Percentiles rank a stretch among this genome's conserved stretches.
Conservation (phyloP, 345 rosid species). For the Chamaenerion angustifolium region DNA sequence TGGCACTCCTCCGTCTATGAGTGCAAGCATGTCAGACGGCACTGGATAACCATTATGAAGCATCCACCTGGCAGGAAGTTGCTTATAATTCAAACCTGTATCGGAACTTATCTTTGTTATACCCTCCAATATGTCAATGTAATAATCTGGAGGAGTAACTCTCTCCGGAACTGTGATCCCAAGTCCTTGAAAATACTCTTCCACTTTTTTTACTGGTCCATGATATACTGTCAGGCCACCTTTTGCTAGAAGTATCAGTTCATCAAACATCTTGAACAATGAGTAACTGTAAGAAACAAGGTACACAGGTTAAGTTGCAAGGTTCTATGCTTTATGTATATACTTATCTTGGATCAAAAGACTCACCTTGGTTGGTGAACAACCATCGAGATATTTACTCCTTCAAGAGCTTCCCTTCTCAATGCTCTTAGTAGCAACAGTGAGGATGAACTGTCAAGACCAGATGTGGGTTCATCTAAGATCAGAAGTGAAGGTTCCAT, state of each 20-base stretch:
- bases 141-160: slow-evolving; percentile 93
- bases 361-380: slow-evolving; percentile 92
- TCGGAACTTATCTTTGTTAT: slow-evolving; percentile 48
- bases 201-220: slow-evolving; percentile 86
- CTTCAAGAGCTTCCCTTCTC: slow-evolving; percentile 97
- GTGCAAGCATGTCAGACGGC: slow-evolving; percentile 76
- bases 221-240: slow-evolving; percentile 88
- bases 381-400: slow-evolving; percentile 93
- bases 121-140: slow-evolving; percentile 90
- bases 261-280: slow-evolving; percentile 89
- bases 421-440: slow-evolving; percentile 86
- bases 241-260: slow-evolving; percentile 86
- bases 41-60: slow-evolving; percentile 85
- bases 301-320: neutral
- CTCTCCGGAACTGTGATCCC: slow-evolving; percentile 88
- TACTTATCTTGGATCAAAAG: no score
- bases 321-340: no score
- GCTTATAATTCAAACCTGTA: slow-evolving; percentile 52
- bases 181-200: slow-evolving; percentile 68
- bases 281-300: slow-evolving; percentile 48
- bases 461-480: slow-evolving; percentile 97
- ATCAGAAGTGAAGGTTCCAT: slow-evolving; percentile 99
- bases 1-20: slow-evolving; percentile 42
- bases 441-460: slow-evolving; percentile 97
- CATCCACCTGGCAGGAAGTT: slow-evolving; percentile 97